Evolutionary conservation across 345 rosid species (phyloP).

Genomic region (Gossypioides kirkii): DNA sequence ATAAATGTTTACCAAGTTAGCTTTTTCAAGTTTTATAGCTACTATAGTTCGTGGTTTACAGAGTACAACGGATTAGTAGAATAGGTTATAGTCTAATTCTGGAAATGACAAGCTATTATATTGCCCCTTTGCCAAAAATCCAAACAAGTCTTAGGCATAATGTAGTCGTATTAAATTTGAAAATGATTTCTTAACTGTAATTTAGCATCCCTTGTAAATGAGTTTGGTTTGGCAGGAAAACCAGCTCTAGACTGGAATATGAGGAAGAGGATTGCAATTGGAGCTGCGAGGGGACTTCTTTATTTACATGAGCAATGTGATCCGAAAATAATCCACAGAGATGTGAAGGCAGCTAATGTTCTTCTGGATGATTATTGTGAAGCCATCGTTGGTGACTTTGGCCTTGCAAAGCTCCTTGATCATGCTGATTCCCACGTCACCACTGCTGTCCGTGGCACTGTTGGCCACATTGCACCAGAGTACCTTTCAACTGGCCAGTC

Average conservation of each 20-base stretch:
- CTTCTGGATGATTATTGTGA: slow-evolving; percentile 79
- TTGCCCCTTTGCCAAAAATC: too few species aligned
- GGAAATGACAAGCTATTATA: too few species aligned
- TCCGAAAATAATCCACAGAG: slow-evolving; percentile 91
- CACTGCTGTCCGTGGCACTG: slow-evolving; percentile 92
- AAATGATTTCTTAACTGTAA: not conserved
- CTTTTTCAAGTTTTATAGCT: not conserved
- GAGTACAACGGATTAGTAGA: not conserved
- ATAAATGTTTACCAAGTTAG: not conserved
- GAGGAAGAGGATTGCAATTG: slow-evolving; percentile 85
- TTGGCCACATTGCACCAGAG: slow-evolving; percentile 94
- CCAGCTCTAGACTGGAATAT: slow-evolving; percentile 84
- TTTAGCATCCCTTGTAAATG: slow-evolving; percentile 2
- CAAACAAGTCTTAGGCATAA: not conserved
- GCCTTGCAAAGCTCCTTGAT: slow-evolving; percentile 88
- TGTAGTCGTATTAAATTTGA: not conserved
- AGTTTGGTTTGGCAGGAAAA: slow-evolving; percentile 40
- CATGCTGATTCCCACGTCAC: slow-evolving; percentile 91
- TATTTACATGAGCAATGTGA: slow-evolving; percentile 94
- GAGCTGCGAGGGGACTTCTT: slow-evolving; percentile 85
- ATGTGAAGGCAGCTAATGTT: slow-evolving; percentile 89
- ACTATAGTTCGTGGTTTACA: not conserved
- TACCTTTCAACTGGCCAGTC: slow-evolving; percentile 97
- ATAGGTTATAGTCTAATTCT: not conserved
- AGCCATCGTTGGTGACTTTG: slow-evolving; percentile 95